phyloP scores from a whole-genome alignment of 2,329 filamentous ascomycete species.

The Sphaerulina vaccinii region DNA sequence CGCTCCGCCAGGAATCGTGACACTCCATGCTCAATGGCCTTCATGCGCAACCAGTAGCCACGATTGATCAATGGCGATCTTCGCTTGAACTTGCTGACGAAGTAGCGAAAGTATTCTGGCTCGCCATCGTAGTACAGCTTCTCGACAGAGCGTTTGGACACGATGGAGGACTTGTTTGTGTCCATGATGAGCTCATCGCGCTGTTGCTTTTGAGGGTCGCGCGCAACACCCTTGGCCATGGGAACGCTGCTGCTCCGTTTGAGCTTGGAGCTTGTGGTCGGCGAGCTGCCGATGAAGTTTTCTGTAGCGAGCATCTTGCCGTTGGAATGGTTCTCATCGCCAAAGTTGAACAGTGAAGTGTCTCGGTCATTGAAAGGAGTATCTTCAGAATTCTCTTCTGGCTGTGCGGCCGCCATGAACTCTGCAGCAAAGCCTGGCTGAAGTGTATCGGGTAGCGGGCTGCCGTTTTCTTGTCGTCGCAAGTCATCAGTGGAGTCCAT shows the following conservation, averaged over 20 bases:
- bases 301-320: slow-evolving; percentile 27
- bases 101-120: slow-evolving; percentile 81
- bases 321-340: slow-evolving; percentile 22
- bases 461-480: neutral
- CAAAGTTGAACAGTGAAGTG: neutral
- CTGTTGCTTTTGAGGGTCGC: slow-evolving; percentile 29
- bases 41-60: slow-evolving; percentile 83
- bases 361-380: slow-evolving; percentile 2
- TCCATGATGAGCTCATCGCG: slow-evolving; percentile 41
- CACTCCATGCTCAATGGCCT: slow-evolving; percentile 74
- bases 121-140: slow-evolving; percentile 75
- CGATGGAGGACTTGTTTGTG: slow-evolving; percentile 88
- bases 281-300: slow-evolving; percentile 19
- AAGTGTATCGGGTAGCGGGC: slow-evolving; percentile 5
- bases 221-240: slow-evolving; percentile 11
- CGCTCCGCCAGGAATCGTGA: slow-evolving; percentile 66
- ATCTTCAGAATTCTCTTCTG: neutral
- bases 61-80: slow-evolving; percentile 87
- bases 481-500: slow-evolving; percentile 3
- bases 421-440: slow-evolving; percentile 1
- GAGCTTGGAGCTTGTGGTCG: slow-evolving; percentile 7
- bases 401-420: slow-evolving; percentile 3
- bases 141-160: slow-evolving; percentile 91
- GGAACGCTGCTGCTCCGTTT: slow-evolving; percentile 24
- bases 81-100: slow-evolving; percentile 79